Conservation (phyloP, 1,284 basidiomycete genomes). For the Ganoderma multipileum region DNA sequence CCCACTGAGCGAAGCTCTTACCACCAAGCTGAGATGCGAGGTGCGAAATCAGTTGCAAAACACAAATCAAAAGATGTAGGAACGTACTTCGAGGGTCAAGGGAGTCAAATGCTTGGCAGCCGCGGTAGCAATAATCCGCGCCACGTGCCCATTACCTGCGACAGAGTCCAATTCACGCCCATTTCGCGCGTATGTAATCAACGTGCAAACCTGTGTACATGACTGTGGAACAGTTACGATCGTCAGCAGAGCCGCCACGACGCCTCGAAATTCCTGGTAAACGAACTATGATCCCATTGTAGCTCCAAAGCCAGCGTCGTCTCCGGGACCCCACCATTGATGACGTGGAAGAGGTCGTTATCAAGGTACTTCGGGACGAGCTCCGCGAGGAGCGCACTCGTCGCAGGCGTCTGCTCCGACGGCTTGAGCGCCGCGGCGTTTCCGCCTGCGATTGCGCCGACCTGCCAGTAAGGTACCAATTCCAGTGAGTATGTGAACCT, state of each 20-base stretch:
- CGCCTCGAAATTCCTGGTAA: neutral
- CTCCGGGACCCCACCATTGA: conserved; percentile 81
- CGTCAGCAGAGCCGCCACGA: neutral
- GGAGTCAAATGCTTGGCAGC: conserved; percentile 91
- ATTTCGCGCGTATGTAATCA: neutral
- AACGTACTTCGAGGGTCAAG: conserved; percentile 73
- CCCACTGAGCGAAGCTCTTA: conserved; percentile 4
- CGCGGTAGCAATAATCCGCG: conserved; percentile 79
- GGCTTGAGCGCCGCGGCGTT: conserved; percentile 81
- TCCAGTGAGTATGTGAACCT: too few species aligned
- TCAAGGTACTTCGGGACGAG: conserved; percentile 88
- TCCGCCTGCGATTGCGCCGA: conserved; percentile 84
- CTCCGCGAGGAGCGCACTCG: conserved; percentile 74
- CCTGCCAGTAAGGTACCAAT: conserved; percentile 44
- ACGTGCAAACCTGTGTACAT: conserved; percentile 56
- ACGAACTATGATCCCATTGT: conserved; percentile 87
- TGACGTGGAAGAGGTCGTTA: conserved; percentile 69
- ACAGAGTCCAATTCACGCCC: neutral
- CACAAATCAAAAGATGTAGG: neutral
- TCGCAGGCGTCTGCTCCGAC: conserved; percentile 78
- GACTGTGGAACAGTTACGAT: conserved; percentile 45
- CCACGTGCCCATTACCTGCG: conserved; percentile 72
- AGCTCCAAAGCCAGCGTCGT: conserved; percentile 75
- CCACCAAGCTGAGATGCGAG: conserved; percentile 23
- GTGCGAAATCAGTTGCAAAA: neutral